Evolutionary conservation across 441 rosid genomes (phyloP), one percentile per base, ranked within the genome.

Genomic region (Daphne laureola): DNA sequence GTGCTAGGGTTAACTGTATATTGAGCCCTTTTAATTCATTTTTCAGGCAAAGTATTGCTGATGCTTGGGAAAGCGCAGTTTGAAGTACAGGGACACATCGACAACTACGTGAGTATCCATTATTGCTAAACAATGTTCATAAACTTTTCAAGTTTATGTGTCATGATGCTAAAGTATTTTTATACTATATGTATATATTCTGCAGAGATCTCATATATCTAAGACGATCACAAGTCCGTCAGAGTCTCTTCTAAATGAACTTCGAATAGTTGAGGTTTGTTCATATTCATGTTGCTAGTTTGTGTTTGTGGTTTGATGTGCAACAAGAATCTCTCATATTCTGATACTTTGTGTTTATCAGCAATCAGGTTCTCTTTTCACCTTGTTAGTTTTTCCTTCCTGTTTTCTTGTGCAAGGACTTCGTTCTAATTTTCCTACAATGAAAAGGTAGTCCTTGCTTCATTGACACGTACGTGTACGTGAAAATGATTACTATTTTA

Each of bases 221-320:
- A 73, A 76, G 71, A 85, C 93, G 7, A 85, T 85, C 68, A 78
- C 89, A 65, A 44, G 55, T 48, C 93, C 93, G 48, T 85, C 93
- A 6, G 84, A 85, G 63, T 85, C 93, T 43, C 93, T 85, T 73
- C 93, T 85, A 57, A 82, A 82, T 67, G 89, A 85, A 75, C 87
- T 85, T 68, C 79, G 69, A 68, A 80, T 75, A 8, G 89, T 85
- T 68, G 93, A 85, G 89, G 93, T 73, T 62, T 60, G 85, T 72
- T 67, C 61, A 58, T 36, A 41, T 57, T 49, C 23, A 27, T 55
- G 13, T 36, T 57, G 58, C 51, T 31, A 31, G 4, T 31, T 31
- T 7, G 38, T 31, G 11, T 4, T 31, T 31, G 8, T 31, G 38
- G 9, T 31, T 7, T 31, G 38, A 31, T 31, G 38, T 7, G 38